Conservation (phyloP, 176 grass and related monocot genomes). For the Cymbopogon citratus region DNA sequence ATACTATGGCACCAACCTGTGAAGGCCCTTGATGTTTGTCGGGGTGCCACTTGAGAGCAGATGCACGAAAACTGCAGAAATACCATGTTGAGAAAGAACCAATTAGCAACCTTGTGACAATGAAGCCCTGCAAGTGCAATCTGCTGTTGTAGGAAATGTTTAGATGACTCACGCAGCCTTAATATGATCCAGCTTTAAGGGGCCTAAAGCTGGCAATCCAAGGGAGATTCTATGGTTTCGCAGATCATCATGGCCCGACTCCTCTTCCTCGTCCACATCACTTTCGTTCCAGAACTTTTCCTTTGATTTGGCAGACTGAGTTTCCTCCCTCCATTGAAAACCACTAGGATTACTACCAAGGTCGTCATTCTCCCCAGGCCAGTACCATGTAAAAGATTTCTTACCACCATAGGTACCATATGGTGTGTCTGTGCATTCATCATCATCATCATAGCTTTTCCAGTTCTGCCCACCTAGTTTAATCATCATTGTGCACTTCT, state of each 20-base stretch:
- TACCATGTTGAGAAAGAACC: neutral
- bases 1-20: slow-evolving; percentile 38
- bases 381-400: slow-evolving; percentile 62
- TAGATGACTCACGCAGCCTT: slow-evolving; percentile 70
- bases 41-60: slow-evolving; percentile 93
- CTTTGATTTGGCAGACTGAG: slow-evolving; percentile 48
- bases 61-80: slow-evolving; percentile 54
- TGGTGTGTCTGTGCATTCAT: slow-evolving; percentile 22
- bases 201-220: slow-evolving; percentile 58
- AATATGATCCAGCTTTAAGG: slow-evolving; percentile 58
- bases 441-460: slow-evolving; percentile 46
- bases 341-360: slow-evolving; percentile 36
- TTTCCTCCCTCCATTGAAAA: slow-evolving; percentile 56
- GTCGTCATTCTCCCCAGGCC: slow-evolving; percentile 34
- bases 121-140: neutral
- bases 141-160: slow-evolving; percentile 5
- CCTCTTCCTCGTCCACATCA: slow-evolving; percentile 67
- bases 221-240: slow-evolving; percentile 54
- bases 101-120: neutral
- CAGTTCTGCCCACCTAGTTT: slow-evolving; percentile 34
- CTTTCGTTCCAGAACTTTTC: slow-evolving; percentile 66
- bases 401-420: slow-evolving; percentile 38
- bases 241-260: slow-evolving; percentile 20
- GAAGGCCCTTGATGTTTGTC: slow-evolving; percentile 82
- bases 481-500: neutral